Percentiles rank a stretch among this genome's conserved stretches.
Evolutionary conservation across 1,139 yeast genomes (phyloP).

Genomic region (Debaryomyces singareniensis): DNA sequence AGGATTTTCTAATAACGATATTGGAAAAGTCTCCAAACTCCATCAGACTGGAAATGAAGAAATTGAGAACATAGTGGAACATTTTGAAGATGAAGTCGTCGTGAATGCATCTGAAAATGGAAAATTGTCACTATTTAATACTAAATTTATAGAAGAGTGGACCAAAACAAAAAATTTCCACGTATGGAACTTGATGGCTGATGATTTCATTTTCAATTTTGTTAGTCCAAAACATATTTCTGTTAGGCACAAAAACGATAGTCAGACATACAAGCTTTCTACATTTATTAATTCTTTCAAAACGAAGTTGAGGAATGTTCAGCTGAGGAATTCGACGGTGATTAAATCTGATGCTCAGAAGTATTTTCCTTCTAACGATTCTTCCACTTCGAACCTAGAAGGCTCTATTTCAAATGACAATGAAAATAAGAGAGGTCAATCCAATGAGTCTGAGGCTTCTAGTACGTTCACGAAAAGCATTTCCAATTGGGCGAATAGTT

Average conservation of each 20-base stretch:
- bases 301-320: constrained; percentile 12
- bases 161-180: constrained; percentile 56
- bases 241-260: constrained; percentile 13
- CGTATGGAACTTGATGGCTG: constrained; percentile 69
- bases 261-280: constrained; percentile 15
- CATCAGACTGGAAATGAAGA: neutral
- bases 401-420: constrained; percentile 4
- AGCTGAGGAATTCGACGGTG: constrained; percentile 2
- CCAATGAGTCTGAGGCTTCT: constrained; percentile 1
- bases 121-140: constrained; percentile 38
- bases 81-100: constrained; percentile 4
- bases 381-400: neutral
- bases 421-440: constrained; percentile 4
- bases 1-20: constrained; percentile 24
- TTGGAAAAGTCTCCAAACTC: neutral
- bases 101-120: constrained; percentile 18
- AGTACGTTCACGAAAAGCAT: constrained; percentile 4
- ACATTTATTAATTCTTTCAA: constrained; percentile 23
- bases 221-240: constrained; percentile 73
- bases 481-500: constrained; percentile 8
- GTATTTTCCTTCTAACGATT: constrained; percentile 7
- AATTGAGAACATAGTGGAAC: constrained; percentile 1
- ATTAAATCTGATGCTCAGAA: constrained; percentile 12
- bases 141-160: constrained; percentile 61
- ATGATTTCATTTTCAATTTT: constrained; percentile 83